Percentiles rank a stretch among this genome's conserved stretches.
Evolutionary conservation across 2,329 filamentous ascomycete species (phyloP).

Genomic region (Phoma herbarum): DNA sequence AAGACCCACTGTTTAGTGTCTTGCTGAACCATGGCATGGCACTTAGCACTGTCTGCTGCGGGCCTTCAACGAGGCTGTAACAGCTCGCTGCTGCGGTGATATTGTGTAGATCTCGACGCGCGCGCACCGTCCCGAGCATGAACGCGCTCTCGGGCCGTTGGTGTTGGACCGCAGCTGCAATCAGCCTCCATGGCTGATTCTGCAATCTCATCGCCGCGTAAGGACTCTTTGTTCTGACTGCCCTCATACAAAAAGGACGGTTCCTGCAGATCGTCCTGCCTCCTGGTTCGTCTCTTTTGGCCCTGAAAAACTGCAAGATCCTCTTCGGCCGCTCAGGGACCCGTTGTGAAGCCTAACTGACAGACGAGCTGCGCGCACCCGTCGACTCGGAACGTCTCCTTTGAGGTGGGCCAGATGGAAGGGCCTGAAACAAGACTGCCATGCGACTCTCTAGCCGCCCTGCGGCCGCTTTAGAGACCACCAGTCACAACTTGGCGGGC

Average conservation of each 20-base stretch:
- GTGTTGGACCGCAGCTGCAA: constrained; percentile 9
- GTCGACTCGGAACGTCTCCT: constrained; percentile 23
- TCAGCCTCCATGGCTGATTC: not conserved
- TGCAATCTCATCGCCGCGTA: not conserved
- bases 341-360: constrained; percentile 14
- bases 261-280: not conserved
- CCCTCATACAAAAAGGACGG: not conserved
- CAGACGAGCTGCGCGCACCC: constrained; percentile 3
- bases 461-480: constrained; percentile 33
- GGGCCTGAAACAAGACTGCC: constrained; percentile 20
- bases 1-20: not conserved
- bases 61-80: not conserved
- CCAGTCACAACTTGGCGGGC: constrained; percentile 26
- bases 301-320: not conserved
- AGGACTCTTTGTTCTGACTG: not conserved
- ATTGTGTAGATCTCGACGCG: constrained; percentile 2
- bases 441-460: constrained; percentile 32
- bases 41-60: not conserved
- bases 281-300: not conserved
- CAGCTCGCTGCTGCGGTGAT: not conserved
- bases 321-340: constrained; percentile 9
- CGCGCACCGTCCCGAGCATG: constrained; percentile 6
- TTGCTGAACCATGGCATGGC: not conserved
- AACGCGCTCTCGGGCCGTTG: constrained; percentile 10
- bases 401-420: constrained; percentile 6